Conservation (phyloP, 768 basidiomycete species). For the Suillus cothurnatus region DNA sequence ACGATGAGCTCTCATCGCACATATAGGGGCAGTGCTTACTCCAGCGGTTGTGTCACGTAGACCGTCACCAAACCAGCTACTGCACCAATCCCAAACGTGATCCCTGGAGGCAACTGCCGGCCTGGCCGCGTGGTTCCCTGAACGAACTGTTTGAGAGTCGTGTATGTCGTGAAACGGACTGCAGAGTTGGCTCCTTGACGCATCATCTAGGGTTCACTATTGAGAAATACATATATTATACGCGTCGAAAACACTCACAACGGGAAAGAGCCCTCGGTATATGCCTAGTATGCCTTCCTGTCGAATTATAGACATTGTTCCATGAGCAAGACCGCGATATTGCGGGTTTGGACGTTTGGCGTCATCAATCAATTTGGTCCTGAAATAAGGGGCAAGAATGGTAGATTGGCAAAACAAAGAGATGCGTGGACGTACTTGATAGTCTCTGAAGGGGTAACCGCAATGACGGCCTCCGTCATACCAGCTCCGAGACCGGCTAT, state of each 20-base stretch:
- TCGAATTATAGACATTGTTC: constrained; percentile 74
- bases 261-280: constrained; percentile 92
- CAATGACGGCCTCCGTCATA: constrained; percentile 88
- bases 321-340: constrained; percentile 87
- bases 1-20: neutral
- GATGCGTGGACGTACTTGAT: constrained; percentile 73
- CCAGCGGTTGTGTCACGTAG: constrained; percentile 85
- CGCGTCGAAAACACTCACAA: constrained; percentile 55
- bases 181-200: constrained; percentile 98
- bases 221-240: neutral
- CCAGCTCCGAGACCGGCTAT: constrained; percentile 84
- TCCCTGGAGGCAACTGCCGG: constrained; percentile 80
- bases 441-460: constrained; percentile 96
- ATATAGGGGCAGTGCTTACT: constrained; percentile 45
- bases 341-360: constrained; percentile 82
- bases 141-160: constrained; percentile 91
- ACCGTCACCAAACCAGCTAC: constrained; percentile 95
- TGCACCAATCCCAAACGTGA: constrained; percentile 94
- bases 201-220: constrained; percentile 67
- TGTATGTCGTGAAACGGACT: constrained; percentile 89
- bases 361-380: constrained; percentile 97
- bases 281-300: constrained; percentile 85
- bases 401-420: neutral
- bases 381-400: constrained; percentile 32
- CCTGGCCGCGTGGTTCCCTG: constrained; percentile 74